Evolutionary conservation across 108 stramenopile species (phyloP).

Genomic region (Mayamaea pseudoterrestris): DNA sequence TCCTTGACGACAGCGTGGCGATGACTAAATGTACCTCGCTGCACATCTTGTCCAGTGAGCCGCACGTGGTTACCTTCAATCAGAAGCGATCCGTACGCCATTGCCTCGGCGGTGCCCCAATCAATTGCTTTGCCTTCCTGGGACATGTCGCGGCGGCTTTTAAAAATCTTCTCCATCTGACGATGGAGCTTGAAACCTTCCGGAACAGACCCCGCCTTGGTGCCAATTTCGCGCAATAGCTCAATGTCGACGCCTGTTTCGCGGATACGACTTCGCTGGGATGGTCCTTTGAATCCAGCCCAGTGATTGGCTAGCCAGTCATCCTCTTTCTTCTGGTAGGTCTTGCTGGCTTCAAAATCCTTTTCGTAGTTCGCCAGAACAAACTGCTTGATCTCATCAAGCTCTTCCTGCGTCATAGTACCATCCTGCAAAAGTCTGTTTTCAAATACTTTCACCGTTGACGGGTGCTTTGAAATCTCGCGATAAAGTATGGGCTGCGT

Average conservation of each 20-base stretch:
- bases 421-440: conserved; percentile 70
- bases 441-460: conserved; percentile 83
- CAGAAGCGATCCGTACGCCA: conserved; percentile 94
- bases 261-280: conserved; percentile 76
- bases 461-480: conserved; percentile 79
- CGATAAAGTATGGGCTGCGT: conserved; percentile 96
- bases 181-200: conserved; percentile 87
- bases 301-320: conserved; percentile 94
- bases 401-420: conserved; percentile 66
- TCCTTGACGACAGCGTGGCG: conserved; percentile 97
- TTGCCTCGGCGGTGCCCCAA: conserved; percentile 98
- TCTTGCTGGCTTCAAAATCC: conserved; percentile 86
- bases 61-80: conserved; percentile 97
- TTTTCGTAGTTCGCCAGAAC: conserved; percentile 77
- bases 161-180: conserved; percentile 86
- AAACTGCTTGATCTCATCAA: conserved; percentile 71
- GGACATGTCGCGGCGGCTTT: conserved; percentile 69
- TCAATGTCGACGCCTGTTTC: conserved; percentile 89
- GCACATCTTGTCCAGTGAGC: conserved; percentile 96
- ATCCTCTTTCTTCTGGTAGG: conserved; percentile 55
- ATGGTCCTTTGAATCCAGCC: conserved; percentile 90
- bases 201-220: conserved; percentile 71
- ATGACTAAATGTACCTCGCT: conserved; percentile 94
- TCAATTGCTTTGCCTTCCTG: conserved; percentile 86
- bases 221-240: conserved; percentile 67